These are phyloP conservation scores for Globisporangium megalacanthum DNA, from an alignment of 352 stramenopile genomes.

Conservation along the genomic window DNA sequence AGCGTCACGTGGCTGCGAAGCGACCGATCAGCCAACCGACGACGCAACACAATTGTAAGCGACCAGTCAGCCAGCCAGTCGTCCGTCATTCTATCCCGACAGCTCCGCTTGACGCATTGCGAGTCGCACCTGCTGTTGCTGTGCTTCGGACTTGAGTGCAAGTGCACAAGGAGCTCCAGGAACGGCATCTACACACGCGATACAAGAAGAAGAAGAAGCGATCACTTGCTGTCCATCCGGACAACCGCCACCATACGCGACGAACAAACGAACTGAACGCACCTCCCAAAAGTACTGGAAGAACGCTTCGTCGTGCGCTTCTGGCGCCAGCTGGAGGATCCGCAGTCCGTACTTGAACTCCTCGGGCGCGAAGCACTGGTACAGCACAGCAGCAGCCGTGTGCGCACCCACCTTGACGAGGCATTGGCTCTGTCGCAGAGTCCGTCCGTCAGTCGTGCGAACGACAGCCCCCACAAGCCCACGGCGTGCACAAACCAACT, in stretches of 20 bases:
- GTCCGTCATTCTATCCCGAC: background rate
- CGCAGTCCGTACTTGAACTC: conserved; percentile 80
- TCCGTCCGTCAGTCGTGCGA: background rate
- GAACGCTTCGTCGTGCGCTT: conserved; percentile 64
- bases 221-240: background rate
- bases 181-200: conserved; percentile 46
- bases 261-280: conserved; percentile 6
- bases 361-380: conserved; percentile 76
- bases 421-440: conserved; percentile 58
- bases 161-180: conserved; percentile 74
- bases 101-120: background rate
- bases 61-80: background rate
- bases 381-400: conserved; percentile 74
- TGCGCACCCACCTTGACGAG: conserved; percentile 79
- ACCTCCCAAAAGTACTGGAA: conserved; percentile 89
- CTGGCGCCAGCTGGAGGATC: conserved; percentile 65
- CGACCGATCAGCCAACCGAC: background rate
- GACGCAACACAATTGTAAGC: background rate
- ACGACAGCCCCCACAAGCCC: background rate
- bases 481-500: background rate
- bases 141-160: conserved; percentile 69
- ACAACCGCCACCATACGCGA: background rate
- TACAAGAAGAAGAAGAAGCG: background rate
- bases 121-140: conserved; percentile 51
- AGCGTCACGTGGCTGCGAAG: conserved; percentile 52